A percentile compares a stretch with the other conserved stretches of the same genome.
Conservation (phyloP, 2,329 filamentous ascomycete genomes). For the Spiromastix sp. region DNA sequence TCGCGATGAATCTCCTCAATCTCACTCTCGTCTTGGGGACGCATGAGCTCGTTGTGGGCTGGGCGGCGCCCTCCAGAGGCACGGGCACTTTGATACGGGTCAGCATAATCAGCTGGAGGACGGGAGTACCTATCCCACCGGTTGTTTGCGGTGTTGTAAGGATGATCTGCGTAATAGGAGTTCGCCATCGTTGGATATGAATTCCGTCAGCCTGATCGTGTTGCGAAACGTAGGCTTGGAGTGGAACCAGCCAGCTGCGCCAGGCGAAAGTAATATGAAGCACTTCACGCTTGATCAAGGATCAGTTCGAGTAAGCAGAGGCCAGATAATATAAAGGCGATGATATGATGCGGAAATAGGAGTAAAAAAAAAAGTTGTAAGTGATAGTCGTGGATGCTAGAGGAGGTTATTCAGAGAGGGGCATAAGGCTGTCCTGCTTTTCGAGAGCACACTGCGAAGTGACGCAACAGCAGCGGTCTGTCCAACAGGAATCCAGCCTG, state of each 20-base stretch:
- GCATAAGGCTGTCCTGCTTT: background rate
- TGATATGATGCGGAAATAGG: too few species aligned
- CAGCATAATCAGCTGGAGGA: too few species aligned
- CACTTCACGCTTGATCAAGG: too few species aligned
- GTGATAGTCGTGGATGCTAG: background rate
- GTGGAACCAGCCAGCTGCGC: too few species aligned
- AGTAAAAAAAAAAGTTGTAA: too few species aligned
- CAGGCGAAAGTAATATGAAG: too few species aligned
- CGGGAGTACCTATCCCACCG: too few species aligned
- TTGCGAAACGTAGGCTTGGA: too few species aligned
- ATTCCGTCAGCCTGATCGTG: too few species aligned
- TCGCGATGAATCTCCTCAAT: slow-evolving; percentile 77
- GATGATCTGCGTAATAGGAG: slow-evolving; percentile 26
- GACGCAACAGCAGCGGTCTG: background rate
- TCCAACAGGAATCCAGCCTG: too few species aligned
- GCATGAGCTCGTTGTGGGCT: slow-evolving; percentile 13
- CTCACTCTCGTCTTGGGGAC: slow-evolving; percentile 54
- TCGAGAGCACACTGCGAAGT: background rate
- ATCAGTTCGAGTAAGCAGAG: too few species aligned
- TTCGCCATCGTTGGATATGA: slow-evolving; percentile 2
- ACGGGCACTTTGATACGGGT: slow-evolving; percentile 19
- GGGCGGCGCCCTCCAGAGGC: slow-evolving; percentile 10
- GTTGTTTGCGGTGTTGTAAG: slow-evolving; percentile 18
- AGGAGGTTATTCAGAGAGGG: background rate
- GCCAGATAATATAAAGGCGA: too few species aligned